phyloP scores from a whole-genome alignment of 148 eudicot species.

The Polygonum maritimum region DNA sequence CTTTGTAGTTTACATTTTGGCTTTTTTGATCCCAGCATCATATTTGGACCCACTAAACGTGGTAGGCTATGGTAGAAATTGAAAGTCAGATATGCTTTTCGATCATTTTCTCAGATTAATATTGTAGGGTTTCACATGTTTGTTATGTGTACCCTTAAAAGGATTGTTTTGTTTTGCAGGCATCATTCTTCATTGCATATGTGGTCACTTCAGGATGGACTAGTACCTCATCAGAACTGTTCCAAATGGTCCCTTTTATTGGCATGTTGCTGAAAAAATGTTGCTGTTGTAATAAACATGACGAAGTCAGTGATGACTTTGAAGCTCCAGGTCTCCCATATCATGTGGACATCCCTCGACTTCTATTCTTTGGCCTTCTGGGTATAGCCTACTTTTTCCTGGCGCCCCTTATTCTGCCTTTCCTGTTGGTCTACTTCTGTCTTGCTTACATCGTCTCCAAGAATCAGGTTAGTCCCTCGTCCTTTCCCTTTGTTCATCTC shows the following conservation, averaged over 20 bases:
- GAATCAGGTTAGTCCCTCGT: conserved; percentile 54
- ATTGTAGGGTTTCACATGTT: not conserved
- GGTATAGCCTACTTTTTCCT: conserved; percentile 86
- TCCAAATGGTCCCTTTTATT: conserved; percentile 39
- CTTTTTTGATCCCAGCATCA: not conserved
- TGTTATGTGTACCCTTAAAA: not conserved
- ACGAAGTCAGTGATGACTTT: conserved; percentile 26
- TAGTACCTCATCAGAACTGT: conserved; percentile 55
- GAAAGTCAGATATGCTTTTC: not conserved
- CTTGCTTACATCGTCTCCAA: conserved; percentile 70
- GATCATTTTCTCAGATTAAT: not conserved
- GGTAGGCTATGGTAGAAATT: not conserved
- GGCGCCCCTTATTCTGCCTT: conserved; percentile 79
- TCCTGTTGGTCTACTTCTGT: conserved; percentile 66
- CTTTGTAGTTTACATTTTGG: not conserved
- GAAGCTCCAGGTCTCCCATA: conserved; percentile 59
- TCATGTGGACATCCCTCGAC: conserved; percentile 66
- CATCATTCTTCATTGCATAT: conserved; percentile 79
- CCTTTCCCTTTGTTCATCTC: not conserved
- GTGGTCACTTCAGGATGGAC: conserved; percentile 93
- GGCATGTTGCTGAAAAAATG: conserved; percentile 27
- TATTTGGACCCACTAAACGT: not conserved
- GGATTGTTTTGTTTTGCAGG: conserved; percentile 36
- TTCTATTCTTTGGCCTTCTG: conserved; percentile 68
- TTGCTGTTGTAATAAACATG: conserved; percentile 18